These are phyloP conservation scores for Leishmania gerbilli DNA, from an alignment of 208 protist genomes.

Conservation along the genomic window DNA sequence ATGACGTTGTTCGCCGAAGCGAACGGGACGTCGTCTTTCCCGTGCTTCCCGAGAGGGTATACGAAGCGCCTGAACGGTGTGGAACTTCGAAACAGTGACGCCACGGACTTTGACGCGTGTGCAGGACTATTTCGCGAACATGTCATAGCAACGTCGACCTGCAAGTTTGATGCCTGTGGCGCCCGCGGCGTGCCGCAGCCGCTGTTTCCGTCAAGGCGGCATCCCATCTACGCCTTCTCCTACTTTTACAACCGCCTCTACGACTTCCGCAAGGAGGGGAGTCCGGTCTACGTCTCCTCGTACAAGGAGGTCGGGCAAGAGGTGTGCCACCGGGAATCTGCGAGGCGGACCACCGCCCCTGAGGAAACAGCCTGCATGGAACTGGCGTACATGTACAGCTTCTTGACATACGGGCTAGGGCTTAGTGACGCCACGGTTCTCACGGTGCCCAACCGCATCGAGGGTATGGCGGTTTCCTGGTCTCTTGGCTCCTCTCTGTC, in stretches of 20 bases:
- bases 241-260: slow-evolving; percentile 74
- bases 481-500: slow-evolving; percentile 75
- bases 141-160: slow-evolving; percentile 26
- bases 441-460: slow-evolving; percentile 58
- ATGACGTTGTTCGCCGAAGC: slow-evolving; percentile 2
- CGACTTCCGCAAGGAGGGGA: slow-evolving; percentile 8
- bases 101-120: slow-evolving; percentile 35
- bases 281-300: slow-evolving; percentile 21
- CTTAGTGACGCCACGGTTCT: slow-evolving; percentile 48
- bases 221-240: slow-evolving; percentile 62
- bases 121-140: slow-evolving; percentile 18
- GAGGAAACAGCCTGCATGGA: slow-evolving; percentile 66
- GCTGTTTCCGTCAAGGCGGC: slow-evolving; percentile 1
- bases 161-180: slow-evolving; percentile 43
- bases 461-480: slow-evolving; percentile 68
- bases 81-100: slow-evolving; percentile 14
- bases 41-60: slow-evolving; percentile 31
- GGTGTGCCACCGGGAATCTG: slow-evolving; percentile 21
- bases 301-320: slow-evolving; percentile 34
- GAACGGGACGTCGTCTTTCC: slow-evolving; percentile 24
- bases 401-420: slow-evolving; percentile 53
- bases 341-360: neutral
- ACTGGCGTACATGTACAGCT: slow-evolving; percentile 73
- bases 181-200: slow-evolving; percentile 64
- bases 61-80: slow-evolving; percentile 11